Conservation (phyloP, 768 basidiomycete genomes). For the Cystofilobasidium macerans region DNA sequence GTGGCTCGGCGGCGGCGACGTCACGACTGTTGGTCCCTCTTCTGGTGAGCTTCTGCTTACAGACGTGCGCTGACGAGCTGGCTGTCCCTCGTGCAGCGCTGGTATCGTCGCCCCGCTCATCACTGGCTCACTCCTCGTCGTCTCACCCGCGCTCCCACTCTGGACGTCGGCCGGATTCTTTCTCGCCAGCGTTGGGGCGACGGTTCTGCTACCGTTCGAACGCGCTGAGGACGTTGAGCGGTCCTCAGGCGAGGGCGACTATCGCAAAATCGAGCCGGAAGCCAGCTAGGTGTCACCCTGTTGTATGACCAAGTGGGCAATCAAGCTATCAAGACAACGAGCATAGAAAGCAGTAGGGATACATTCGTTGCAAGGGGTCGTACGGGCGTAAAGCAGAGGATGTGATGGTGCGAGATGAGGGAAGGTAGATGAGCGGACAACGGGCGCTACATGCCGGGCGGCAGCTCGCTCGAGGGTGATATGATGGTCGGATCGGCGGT, state of each 20-base stretch:
- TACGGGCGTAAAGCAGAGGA: no score
- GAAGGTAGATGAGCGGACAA: no score
- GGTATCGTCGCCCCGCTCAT: constrained; percentile 79
- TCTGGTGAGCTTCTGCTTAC: background rate
- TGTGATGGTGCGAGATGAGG: no score
- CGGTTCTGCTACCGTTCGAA: constrained; percentile 39
- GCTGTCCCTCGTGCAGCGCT: constrained; percentile 46
- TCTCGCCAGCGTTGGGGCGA: constrained; percentile 51
- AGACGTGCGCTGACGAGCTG: no score
- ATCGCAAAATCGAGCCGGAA: background rate
- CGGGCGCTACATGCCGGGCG: no score
- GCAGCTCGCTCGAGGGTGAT: no score
- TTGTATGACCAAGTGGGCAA: no score
- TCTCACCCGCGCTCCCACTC: constrained; percentile 61
- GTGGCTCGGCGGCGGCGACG: constrained; percentile 74
- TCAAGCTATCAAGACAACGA: no score
- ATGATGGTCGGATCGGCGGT: no score
- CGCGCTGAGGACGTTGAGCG: constrained; percentile 11
- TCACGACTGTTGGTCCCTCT: constrained; percentile 57
- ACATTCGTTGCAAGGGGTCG: no score
- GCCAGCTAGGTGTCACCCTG: no score
- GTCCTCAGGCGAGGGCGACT: background rate
- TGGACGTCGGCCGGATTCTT: constrained; percentile 63
- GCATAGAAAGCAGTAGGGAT: no score
- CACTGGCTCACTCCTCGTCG: constrained; percentile 59